Evolutionary conservation across 1,139 yeast species (phyloP).

Genomic region (Zygosaccharomyces sapae): DNA sequence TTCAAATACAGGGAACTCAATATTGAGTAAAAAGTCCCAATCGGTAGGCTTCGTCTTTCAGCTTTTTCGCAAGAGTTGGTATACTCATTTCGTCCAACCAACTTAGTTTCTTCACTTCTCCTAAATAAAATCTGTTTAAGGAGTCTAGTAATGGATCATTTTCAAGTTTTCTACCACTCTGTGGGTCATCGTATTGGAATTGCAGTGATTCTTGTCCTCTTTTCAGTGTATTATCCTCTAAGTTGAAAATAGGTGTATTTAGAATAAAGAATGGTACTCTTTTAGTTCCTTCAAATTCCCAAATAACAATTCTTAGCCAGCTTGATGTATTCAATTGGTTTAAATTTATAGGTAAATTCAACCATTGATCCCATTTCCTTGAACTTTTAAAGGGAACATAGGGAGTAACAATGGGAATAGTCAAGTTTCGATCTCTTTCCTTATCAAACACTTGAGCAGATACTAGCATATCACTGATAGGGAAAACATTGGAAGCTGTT

Average conservation of each 20-base stretch:
- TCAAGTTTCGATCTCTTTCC: constrained; percentile 46
- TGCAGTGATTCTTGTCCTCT: constrained; percentile 55
- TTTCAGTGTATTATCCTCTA: constrained; percentile 45
- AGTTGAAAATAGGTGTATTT: constrained; percentile 55
- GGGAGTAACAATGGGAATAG: constrained; percentile 64
- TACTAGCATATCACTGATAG: constrained; percentile 58
- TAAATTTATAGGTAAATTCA: constrained; percentile 65
- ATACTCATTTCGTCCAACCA: constrained; percentile 78
- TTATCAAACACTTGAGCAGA: constrained; percentile 59
- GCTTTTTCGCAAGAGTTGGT: constrained; percentile 50
- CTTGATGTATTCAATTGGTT: constrained; percentile 64
- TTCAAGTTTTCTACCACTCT: constrained; percentile 33
- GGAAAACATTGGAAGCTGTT: constrained; percentile 47
- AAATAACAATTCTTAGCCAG: constrained; percentile 56
- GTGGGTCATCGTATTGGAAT: constrained; percentile 33
- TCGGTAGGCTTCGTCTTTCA: constrained; percentile 30
- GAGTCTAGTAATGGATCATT: constrained; percentile 48
- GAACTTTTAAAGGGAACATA: constrained; percentile 54
- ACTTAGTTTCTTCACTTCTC: constrained; percentile 54
- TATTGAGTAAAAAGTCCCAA: constrained; percentile 44
- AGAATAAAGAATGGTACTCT: constrained; percentile 56
- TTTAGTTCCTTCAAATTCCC: constrained; percentile 58
- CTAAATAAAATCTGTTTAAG: constrained; percentile 62
- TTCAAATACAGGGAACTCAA: constrained; percentile 75
- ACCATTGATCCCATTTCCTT: constrained; percentile 55